Evolutionary conservation across 2,329 filamentous ascomycete genomes (phyloP).

Genomic region (Scytalidium sp.): DNA sequence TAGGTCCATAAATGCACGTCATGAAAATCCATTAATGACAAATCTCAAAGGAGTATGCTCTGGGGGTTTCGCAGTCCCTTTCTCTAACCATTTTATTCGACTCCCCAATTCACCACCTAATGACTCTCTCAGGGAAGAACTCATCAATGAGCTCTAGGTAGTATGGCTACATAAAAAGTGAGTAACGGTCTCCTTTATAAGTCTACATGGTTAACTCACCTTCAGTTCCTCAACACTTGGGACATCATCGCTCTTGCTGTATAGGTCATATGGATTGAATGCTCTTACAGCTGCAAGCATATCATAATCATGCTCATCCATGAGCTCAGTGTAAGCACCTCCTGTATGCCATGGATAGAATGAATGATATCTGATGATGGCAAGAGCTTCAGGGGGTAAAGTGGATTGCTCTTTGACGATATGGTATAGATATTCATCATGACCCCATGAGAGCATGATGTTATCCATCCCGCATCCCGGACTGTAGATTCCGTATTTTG

Average conservation of each 20-base stretch:
- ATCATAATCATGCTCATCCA: conserved; percentile 75
- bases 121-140: conserved; percentile 65
- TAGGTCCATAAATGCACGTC: no score
- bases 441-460: conserved; percentile 87
- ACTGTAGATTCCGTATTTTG: conserved; percentile 75
- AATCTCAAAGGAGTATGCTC: no score
- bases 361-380: conserved; percentile 89
- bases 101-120: conserved; percentile 33
- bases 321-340: conserved; percentile 77
- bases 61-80: no score
- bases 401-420: conserved; percentile 79
- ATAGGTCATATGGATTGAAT: conserved; percentile 90
- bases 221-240: conserved; percentile 76
- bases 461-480: conserved; percentile 81
- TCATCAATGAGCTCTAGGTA: conserved; percentile 73
- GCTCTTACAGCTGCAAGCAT: conserved; percentile 80
- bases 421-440: conserved; percentile 85
- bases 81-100: not conserved
- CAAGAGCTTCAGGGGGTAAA: conserved; percentile 76
- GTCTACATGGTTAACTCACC: conserved; percentile 34
- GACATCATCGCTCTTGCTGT: conserved; percentile 84
- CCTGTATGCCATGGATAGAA: conserved; percentile 91
- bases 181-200: conserved; percentile 3
- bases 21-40: no score
- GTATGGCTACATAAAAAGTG: conserved; percentile 51